Conservation (phyloP, 208 protist species). For the Wallacemonas rigidus region DNA sequence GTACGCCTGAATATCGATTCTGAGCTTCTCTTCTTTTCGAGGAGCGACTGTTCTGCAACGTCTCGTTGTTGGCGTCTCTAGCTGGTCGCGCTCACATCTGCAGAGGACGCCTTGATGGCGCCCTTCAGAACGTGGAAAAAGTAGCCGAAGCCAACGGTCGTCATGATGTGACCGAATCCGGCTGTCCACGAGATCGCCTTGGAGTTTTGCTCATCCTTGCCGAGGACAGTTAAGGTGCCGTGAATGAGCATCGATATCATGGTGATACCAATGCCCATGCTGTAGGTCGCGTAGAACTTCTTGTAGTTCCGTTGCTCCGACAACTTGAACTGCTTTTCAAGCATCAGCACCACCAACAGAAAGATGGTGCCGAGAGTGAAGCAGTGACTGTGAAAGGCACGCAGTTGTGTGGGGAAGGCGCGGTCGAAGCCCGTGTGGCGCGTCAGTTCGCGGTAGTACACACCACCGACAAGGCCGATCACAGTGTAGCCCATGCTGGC, state of each 20-base stretch:
- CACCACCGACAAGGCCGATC: conserved; percentile 39
- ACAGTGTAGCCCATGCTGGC: conserved; percentile 53
- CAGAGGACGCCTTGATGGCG: conserved; percentile 24
- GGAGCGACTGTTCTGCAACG: neutral
- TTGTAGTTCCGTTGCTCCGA: conserved; percentile 53
- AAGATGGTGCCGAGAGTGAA: conserved; percentile 65
- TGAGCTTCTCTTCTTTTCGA: neutral
- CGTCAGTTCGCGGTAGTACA: conserved; percentile 67
- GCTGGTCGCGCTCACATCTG: conserved; percentile 1
- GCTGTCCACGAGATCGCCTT: conserved; percentile 38
- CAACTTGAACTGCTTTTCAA: conserved; percentile 59
- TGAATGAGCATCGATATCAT: conserved; percentile 58
- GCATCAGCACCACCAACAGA: conserved; percentile 51
- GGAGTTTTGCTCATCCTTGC: conserved; percentile 38
- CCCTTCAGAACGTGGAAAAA: conserved; percentile 53
- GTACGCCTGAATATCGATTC: too few relatives aligned
- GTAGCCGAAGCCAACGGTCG: conserved; percentile 47
- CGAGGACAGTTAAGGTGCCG: conserved; percentile 52
- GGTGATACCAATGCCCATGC: conserved; percentile 58
- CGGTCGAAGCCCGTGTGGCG: conserved; percentile 31
- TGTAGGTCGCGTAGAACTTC: conserved; percentile 68
- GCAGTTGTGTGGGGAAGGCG: conserved; percentile 49
- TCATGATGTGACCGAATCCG: conserved; percentile 50
- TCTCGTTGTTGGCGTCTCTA: neutral
- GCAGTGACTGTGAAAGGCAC: conserved; percentile 66